These are phyloP conservation scores for Zalaria sp. DNA, from an alignment of 2,329 filamentous ascomycete genomes.

Conservation along the genomic window DNA sequence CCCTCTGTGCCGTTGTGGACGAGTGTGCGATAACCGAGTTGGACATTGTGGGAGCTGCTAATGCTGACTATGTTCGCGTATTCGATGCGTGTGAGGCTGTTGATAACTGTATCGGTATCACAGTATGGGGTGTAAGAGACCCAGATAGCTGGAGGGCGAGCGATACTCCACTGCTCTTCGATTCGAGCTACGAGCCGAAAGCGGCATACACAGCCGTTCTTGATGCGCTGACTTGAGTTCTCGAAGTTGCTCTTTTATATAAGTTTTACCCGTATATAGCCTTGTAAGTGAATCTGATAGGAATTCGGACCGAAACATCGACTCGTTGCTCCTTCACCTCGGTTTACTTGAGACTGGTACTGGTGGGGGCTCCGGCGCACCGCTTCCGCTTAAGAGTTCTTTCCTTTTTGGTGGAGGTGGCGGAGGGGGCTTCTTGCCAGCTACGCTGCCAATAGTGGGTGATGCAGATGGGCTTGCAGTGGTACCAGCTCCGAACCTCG, in stretches of 20 bases:
- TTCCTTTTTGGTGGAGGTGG: background rate
- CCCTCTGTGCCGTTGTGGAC: conserved; percentile 33
- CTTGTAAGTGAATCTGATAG: too few species aligned
- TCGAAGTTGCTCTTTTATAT: too few species aligned
- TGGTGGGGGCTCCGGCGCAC: too few species aligned
- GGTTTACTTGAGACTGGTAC: too few species aligned
- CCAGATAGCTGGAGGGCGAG: conserved; percentile 26
- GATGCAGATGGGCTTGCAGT: background rate
- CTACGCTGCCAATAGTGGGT: background rate
- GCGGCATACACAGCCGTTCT: conserved; percentile 21
- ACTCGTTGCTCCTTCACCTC: too few species aligned
- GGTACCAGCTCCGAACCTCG: background rate
- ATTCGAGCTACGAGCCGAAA: conserved; percentile 27
- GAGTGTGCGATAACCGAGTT: conserved; percentile 55
- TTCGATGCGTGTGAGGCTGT: conserved; percentile 43
- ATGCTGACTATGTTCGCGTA: conserved; percentile 42
- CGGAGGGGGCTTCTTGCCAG: background rate
- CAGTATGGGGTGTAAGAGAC: conserved; percentile 42
- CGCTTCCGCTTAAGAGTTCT: background rate
- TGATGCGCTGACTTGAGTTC: conserved; percentile 3
- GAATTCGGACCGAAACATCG: too few species aligned
- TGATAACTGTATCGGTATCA: conserved; percentile 49
- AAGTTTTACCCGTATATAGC: too few species aligned
- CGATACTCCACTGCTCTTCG: conserved; percentile 26
- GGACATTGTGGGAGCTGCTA: conserved; percentile 46